A percentile compares a stretch with the other conserved stretches of the same genome.
Evolutionary conservation across 1,284 basidiomycete genomes (phyloP).

Genomic region (Papiliotrema nemorosa): DNA sequence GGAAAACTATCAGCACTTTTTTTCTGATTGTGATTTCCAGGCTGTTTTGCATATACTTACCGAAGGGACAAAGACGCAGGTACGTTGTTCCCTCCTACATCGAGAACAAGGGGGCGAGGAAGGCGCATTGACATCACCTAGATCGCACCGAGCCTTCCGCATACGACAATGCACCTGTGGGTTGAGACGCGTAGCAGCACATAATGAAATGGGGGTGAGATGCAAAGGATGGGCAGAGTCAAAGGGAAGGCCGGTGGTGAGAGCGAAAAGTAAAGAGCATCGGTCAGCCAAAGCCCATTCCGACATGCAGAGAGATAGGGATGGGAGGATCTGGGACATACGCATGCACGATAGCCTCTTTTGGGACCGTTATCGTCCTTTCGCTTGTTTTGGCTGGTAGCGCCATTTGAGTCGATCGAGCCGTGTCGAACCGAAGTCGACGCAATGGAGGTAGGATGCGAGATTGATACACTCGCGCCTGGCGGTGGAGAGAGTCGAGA

Average conservation of each 20-base stretch:
- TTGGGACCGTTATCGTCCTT: constrained; percentile 31
- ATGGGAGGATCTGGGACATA: too few species aligned
- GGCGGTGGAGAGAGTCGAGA: constrained; percentile 35
- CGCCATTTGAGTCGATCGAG: neutral
- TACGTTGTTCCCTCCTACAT: constrained; percentile 50
- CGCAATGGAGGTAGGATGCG: neutral
- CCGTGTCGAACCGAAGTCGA: neutral
- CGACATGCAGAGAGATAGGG: neutral
- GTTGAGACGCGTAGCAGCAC: neutral
- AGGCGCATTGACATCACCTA: constrained; percentile 51
- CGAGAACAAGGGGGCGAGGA: constrained; percentile 50
- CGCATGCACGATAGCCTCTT: constrained; percentile 44
- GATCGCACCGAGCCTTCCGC: constrained; percentile 51
- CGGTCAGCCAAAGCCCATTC: neutral
- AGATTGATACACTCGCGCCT: constrained; percentile 8
- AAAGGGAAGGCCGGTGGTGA: too few species aligned
- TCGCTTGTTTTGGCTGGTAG: constrained; percentile 5
- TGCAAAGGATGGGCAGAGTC: too few species aligned
- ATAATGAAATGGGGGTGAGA: too few species aligned
- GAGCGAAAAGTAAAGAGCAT: neutral
- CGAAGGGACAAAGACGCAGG: constrained; percentile 50
- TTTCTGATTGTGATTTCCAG: too few species aligned
- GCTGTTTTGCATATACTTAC: constrained; percentile 34
- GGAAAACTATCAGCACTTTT: constrained; percentile 3
- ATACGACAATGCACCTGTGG: constrained; percentile 44